Conservation (phyloP, 139 green algal species). For the Chlamydomonas applanata region DNA sequence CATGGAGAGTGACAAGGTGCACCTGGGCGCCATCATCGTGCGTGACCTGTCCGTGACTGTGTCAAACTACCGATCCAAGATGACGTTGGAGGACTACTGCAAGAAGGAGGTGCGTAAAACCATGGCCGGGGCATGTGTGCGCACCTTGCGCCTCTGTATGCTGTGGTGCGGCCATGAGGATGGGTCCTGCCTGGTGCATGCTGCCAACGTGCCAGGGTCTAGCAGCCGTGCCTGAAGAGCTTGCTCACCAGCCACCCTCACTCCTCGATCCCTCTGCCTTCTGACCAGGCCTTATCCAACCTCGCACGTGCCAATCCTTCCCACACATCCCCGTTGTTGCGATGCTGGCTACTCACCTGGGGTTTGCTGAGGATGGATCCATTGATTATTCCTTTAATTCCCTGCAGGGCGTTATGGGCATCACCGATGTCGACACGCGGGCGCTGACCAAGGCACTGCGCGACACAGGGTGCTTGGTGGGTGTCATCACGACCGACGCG, state of each 20-base stretch:
- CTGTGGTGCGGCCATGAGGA: too few species aligned
- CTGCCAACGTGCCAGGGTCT: too few species aligned
- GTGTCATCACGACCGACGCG: constrained; percentile 66
- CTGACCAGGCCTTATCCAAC: too few species aligned
- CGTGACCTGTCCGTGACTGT: constrained; percentile 80
- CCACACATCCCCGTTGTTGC: too few species aligned
- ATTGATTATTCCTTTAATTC: neutral
- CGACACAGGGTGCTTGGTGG: constrained; percentile 87
- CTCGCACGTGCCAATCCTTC: too few species aligned
- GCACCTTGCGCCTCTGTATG: too few species aligned
- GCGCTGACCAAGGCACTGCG: constrained; percentile 89
- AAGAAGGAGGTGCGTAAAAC: constrained; percentile 11
- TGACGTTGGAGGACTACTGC: constrained; percentile 82
- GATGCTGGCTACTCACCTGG: neutral
- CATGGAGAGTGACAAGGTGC: constrained; percentile 79
- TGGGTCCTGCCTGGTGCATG: too few species aligned
- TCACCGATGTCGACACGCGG: constrained; percentile 92
- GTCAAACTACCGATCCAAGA: constrained; percentile 94
- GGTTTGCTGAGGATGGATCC: neutral
- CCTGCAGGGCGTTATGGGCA: constrained; percentile 71
- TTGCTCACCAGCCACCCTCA: too few species aligned
- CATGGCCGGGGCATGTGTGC: neutral
- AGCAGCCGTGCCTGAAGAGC: too few species aligned
- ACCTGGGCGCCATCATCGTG: constrained; percentile 87
- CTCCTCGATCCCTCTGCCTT: too few species aligned